phyloP scores from a whole-genome alignment of 2,329 filamentous ascomycete species.

The Plectosphaerella sp. region DNA sequence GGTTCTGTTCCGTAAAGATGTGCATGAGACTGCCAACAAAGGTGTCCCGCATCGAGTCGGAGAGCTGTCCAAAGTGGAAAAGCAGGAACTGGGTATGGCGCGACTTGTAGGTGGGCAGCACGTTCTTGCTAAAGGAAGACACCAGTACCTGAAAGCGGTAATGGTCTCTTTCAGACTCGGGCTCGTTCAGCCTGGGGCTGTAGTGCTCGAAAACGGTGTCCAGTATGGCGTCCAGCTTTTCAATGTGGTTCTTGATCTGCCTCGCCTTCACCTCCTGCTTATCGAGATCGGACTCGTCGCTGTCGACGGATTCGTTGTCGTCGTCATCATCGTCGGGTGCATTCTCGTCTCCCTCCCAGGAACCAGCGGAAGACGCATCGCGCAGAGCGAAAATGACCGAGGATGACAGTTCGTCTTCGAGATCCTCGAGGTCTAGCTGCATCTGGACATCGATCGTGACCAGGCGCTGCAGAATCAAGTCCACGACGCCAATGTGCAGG shows the following conservation, averaged over 20 bases:
- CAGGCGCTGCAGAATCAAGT: constrained; percentile 77
- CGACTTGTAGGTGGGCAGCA: constrained; percentile 86
- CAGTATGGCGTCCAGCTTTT: constrained; percentile 87
- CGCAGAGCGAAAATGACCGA: constrained; percentile 55
- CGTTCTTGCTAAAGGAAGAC: constrained; percentile 79
- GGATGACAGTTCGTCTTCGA: constrained; percentile 83
- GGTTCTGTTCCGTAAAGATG: constrained; percentile 28
- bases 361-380: constrained; percentile 29
- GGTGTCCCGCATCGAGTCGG: constrained; percentile 71
- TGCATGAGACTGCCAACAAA: constrained; percentile 77
- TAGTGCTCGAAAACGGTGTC: constrained; percentile 86
- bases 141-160: constrained; percentile 75
- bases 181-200: constrained; percentile 64
- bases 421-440: constrained; percentile 85
- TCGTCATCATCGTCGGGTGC: constrained; percentile 55
- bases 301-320: constrained; percentile 67
- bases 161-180: constrained; percentile 63
- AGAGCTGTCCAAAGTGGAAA: constrained; percentile 89
- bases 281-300: constrained; percentile 64
- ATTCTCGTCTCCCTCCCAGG: constrained; percentile 48
- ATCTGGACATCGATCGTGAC: constrained; percentile 96
- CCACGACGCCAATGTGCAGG: constrained; percentile 49
- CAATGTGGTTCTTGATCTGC: constrained; percentile 73
- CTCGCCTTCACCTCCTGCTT: constrained; percentile 61
- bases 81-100: constrained; percentile 93